Conservation (phyloP, 2,329 filamentous ascomycete genomes). For the Celoporthe dispersa region DNA sequence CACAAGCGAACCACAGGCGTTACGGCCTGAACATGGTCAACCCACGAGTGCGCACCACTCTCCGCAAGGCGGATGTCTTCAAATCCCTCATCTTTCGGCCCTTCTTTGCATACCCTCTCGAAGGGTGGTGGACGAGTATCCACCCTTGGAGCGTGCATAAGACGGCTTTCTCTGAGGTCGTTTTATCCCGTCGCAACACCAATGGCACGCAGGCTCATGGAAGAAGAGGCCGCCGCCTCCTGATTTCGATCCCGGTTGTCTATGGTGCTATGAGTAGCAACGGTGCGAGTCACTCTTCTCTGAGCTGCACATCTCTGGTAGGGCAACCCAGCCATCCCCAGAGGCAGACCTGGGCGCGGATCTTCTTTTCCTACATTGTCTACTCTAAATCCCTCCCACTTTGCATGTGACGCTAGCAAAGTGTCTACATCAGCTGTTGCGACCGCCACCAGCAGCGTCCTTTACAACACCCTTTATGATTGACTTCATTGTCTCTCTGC, state of each 20-base stretch:
- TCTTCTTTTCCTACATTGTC: neutral
- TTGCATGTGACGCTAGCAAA: too few species aligned
- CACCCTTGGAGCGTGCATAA: neutral
- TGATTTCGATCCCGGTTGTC: neutral
- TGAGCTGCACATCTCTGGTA: neutral
- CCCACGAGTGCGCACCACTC: neutral
- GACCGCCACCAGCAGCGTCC: neutral
- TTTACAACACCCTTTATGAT: constrained; percentile 31
- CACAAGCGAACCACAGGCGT: neutral
- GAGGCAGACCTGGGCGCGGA: neutral
- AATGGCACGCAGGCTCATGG: neutral
- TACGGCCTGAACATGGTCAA: neutral
- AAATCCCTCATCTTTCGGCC: neutral
- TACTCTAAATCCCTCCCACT: neutral
- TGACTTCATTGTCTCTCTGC: constrained; percentile 37
- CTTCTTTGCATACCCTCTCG: neutral
- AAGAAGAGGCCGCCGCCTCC: neutral
- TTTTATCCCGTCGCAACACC: neutral
- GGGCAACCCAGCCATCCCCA: neutral
- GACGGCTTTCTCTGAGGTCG: neutral
- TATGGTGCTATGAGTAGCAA: neutral
- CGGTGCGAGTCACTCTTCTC: neutral
- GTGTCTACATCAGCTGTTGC: neutral
- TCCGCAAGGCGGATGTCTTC: neutral
- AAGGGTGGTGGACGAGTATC: neutral